These are phyloP conservation scores for Pittosporum tobira DNA, from an alignment of 129 eudicot species.

Conservation along the genomic window DNA sequence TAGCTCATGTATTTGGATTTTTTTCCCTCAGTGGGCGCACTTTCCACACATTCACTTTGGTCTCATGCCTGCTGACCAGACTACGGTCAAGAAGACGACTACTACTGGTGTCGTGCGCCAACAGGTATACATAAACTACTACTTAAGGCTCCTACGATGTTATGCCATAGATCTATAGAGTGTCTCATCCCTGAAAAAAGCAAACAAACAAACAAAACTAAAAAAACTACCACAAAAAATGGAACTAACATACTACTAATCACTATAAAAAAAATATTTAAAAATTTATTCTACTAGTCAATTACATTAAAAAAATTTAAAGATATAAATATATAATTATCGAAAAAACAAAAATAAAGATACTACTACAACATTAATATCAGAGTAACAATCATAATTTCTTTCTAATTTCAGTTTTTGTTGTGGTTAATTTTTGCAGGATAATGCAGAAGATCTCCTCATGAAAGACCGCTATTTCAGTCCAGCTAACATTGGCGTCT, in stretches of 20 bases:
- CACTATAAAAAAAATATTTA: too few species aligned
- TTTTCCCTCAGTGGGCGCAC: constrained; percentile 69
- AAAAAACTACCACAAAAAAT: too few species aligned
- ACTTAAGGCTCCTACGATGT: too few species aligned
- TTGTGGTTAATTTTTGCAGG: constrained; percentile 22
- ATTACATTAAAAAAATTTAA: too few species aligned
- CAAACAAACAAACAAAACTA: too few species aligned
- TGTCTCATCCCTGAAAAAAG: background rate
- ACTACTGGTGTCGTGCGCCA: constrained; percentile 43
- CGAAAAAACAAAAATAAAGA: constrained; percentile 42
- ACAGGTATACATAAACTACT: constrained; percentile 34
- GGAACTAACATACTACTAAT: too few species aligned
- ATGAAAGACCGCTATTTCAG: constrained; percentile 53
- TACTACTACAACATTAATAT: background rate
- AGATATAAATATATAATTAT: too few species aligned
- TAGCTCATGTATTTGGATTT: background rate
- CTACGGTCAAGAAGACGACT: constrained; percentile 38
- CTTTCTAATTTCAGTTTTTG: background rate
- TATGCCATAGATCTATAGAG: too few species aligned
- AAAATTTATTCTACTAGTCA: too few species aligned
- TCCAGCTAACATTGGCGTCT: constrained; percentile 48
- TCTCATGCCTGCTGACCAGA: constrained; percentile 57
- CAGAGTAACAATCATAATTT: background rate
- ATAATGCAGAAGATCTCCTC: constrained; percentile 31
- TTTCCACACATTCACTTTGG: constrained; percentile 79